These are phyloP conservation scores for Colletotrichum sp. DNA, from an alignment of 2,329 filamentous ascomycete species.

Conservation along the genomic window DNA sequence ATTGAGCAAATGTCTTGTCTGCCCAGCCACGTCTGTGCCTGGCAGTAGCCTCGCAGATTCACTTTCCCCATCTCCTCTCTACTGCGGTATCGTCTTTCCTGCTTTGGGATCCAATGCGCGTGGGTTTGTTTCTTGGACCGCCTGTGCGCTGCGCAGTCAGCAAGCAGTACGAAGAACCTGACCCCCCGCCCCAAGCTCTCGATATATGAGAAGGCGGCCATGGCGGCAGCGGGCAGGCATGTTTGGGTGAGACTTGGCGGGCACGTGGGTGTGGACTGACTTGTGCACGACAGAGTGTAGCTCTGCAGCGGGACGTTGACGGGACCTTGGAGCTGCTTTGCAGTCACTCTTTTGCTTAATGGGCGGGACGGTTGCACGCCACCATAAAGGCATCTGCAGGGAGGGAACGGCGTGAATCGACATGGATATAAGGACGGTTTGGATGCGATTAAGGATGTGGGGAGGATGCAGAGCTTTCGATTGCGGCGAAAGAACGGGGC, in stretches of 20 bases:
- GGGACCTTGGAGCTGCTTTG: not conserved
- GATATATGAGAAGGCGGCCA: not conserved
- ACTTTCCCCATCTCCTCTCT: not conserved
- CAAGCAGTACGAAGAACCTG: not conserved
- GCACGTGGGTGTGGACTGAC: not conserved
- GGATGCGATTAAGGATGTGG: not conserved
- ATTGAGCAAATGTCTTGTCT: not conserved
- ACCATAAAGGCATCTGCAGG: not conserved
- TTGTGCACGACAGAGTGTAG: not conserved
- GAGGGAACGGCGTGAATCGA: not conserved
- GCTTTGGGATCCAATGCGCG: not conserved
- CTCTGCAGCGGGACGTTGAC: not conserved
- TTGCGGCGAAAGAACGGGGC: not conserved
- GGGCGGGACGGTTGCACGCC: not conserved
- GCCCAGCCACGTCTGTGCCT: not conserved
- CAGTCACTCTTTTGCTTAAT: not conserved
- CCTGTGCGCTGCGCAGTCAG: not conserved
- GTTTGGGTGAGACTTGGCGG: not conserved
- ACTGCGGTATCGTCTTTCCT: not conserved
- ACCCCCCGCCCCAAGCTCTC: not conserved
- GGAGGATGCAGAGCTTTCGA: not conserved
- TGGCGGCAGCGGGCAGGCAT: not conserved
- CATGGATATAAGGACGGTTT: not conserved
- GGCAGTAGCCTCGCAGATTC: not conserved
- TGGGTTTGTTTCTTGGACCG: not conserved